These are phyloP conservation scores for Aureobasidium vineae DNA, from an alignment of 2,329 filamentous ascomycete genomes.

Conservation along the genomic window DNA sequence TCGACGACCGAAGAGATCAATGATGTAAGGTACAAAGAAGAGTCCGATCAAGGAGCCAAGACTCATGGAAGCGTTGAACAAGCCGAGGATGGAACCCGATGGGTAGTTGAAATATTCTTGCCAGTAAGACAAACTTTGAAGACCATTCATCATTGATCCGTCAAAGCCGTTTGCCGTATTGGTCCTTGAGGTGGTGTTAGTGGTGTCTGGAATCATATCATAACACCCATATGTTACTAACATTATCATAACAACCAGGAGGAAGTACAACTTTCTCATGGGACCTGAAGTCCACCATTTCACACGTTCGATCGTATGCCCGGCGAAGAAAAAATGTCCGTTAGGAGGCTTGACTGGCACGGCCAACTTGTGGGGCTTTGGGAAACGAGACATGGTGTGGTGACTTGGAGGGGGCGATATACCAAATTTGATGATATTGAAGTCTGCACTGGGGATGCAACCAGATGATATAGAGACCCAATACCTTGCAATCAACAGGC, in stretches of 20 bases:
- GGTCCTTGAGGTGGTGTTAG: not conserved
- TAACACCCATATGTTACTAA: not conserved
- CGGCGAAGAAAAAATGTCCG: constrained; percentile 19
- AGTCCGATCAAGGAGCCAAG: not conserved
- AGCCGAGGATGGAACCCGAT: not conserved
- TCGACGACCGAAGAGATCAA: constrained; percentile 49
- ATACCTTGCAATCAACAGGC: not conserved
- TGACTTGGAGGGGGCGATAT: not conserved
- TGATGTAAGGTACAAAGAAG: constrained; percentile 44
- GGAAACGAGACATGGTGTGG: constrained; percentile 1
- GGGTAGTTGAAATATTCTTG: constrained; percentile 20
- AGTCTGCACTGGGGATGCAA: not conserved
- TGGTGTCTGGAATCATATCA: too few relatives aligned
- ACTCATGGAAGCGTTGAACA: constrained; percentile 13
- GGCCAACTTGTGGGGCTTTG: not conserved
- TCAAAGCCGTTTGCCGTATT: constrained; percentile 13
- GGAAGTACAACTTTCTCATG: constrained; percentile 15
- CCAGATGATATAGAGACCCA: not conserved
- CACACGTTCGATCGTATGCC: constrained; percentile 11
- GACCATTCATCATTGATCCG: constrained; percentile 23
- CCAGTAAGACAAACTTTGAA: constrained; percentile 16
- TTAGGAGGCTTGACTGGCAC: constrained; percentile 15
- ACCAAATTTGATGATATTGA: not conserved
- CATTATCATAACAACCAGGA: constrained; percentile 13
- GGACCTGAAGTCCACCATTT: constrained; percentile 4